Conservation (phyloP, 2,329 filamentous ascomycete species). For the Calcarisporium arbuscula region DNA sequence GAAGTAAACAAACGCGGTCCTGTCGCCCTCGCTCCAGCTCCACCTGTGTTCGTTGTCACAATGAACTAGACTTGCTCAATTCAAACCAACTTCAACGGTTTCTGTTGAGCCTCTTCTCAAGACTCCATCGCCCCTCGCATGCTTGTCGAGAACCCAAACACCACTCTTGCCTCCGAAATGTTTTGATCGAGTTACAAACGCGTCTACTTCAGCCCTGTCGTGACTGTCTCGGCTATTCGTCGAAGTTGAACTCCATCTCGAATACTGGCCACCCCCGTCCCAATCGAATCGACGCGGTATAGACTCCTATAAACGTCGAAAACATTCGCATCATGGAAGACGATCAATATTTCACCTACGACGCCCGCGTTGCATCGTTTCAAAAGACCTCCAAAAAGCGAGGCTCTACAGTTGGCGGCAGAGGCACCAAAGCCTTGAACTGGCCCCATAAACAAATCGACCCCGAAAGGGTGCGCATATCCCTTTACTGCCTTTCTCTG, state of each 20-base stretch:
- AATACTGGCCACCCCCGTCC: no score
- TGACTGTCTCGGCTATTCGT: no score
- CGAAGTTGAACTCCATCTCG: no score
- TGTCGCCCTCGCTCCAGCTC: slow-evolving; percentile 1
- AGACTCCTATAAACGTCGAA: slow-evolving; percentile 9
- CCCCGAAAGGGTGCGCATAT: slow-evolving; percentile 22
- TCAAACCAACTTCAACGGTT: no score
- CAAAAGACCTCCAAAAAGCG: slow-evolving; percentile 61
- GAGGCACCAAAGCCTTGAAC: slow-evolving; percentile 47
- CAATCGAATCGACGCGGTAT: slow-evolving; percentile 14
- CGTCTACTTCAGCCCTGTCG: no score
- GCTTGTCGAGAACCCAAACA: no score
- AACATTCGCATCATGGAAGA: slow-evolving; percentile 30
- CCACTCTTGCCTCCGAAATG: no score
- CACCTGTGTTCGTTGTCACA: background rate
- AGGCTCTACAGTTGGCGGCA: slow-evolving; percentile 54
- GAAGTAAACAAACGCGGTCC: slow-evolving; percentile 27
- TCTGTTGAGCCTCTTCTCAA: no score
- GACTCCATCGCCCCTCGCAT: no score
- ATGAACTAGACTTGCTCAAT: background rate
- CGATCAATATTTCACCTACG: slow-evolving; percentile 54
- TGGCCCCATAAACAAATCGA: slow-evolving; percentile 65
- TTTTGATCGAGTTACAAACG: no score
- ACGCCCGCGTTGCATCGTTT: slow-evolving; percentile 78
- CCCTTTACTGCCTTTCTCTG: background rate